Evolutionary conservation across 2,329 filamentous ascomycete species (phyloP), one percentile per base, ranked within the genome.

Genomic region (Epichloe elymi): DNA sequence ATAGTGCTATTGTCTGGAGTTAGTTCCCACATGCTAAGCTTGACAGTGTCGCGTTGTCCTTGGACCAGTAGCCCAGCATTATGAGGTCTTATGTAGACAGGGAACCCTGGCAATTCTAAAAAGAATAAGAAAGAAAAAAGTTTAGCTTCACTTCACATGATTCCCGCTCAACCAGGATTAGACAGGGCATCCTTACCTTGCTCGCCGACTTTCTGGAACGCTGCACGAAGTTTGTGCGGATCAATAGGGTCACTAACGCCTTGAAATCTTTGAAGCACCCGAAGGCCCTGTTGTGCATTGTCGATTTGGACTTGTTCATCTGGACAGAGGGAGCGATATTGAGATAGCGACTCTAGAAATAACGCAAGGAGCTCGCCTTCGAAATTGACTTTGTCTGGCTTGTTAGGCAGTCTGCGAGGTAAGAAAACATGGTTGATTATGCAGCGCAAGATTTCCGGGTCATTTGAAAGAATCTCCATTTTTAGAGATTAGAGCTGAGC

Each of bases 361-460:
- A 33, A 17, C 1, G 23, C 19, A 20, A 54, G 35, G 2, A 54
- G 44, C 4, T 2, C 4, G 1, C 49, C 30, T 35, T 49, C 19
- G 2, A 17, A 40, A 8, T 15, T 1, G 11, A 20, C 37, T 19
- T 19, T 14, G 10, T 39, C 38, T 8, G 38, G n/a, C 30, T 40
- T 38, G 14, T 20, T n/a, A 6, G 53, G 50, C 11, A 54, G 48
- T 19, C 40, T 44, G 2, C 20, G 43, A 4, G 50, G 53, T n/a
- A 54, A 40, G n/a, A 54, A 48, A 15, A 52, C 50, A 44, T 54
- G 44, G 17, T 51, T 46, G 14, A 54, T 42, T 20, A 52, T 43
- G 42, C 12, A 33, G 20, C 17, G 26, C 38, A 48, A 23, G 38
- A 26, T 5, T 3, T 17, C 23, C 20, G 2, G 2, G 2, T n/a